A percentile compares a stretch with the other conserved stretches of the same genome.
Evolutionary conservation across 176 grass and related monocot species (phyloP).

Genomic region (Tillandsia leiboldiana): DNA sequence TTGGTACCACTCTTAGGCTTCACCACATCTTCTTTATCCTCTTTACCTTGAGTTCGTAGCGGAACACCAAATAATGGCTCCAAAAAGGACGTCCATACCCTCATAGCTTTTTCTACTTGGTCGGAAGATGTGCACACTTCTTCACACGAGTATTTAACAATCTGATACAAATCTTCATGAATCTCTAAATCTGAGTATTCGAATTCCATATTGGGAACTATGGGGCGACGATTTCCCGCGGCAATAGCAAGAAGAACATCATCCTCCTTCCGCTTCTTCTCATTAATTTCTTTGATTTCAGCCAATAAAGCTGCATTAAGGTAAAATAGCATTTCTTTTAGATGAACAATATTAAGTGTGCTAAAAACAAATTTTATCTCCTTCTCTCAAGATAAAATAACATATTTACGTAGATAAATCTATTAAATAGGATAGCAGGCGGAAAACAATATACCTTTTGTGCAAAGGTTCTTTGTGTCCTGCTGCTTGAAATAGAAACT

Average conservation of each 20-base stretch:
- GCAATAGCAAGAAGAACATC: slow-evolving; percentile 50
- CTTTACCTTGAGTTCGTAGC: slow-evolving; percentile 22
- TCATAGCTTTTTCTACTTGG: slow-evolving; percentile 44
- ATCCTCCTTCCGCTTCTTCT: slow-evolving; percentile 50
- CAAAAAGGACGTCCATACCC: slow-evolving; percentile 46
- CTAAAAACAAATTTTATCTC: too few species aligned
- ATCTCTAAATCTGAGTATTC: slow-evolving; percentile 45
- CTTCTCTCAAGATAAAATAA: too few species aligned
- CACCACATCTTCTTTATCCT: slow-evolving; percentile 24
- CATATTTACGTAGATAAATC: too few species aligned
- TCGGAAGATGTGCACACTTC: slow-evolving; percentile 59
- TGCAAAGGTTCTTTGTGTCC: slow-evolving; percentile 64
- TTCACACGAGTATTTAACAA: slow-evolving; percentile 60
- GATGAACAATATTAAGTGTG: too few species aligned
- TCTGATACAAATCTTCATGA: slow-evolving; percentile 56
- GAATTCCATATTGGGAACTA: slow-evolving; percentile 63
- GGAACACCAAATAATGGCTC: slow-evolving; percentile 53
- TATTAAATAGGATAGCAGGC: too few species aligned
- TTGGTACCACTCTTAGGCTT: slow-evolving; percentile 33
- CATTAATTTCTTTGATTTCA: slow-evolving; percentile 67
- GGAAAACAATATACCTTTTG: slow-evolving; percentile 40
- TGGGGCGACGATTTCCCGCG: slow-evolving; percentile 36
- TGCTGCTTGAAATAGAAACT: slow-evolving; percentile 87
- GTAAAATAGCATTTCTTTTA: too few species aligned
- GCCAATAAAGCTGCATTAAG: slow-evolving; percentile 40